These are phyloP conservation scores for Peronospora tabacina DNA, from an alignment of 352 stramenopile species.

Conservation along the genomic window DNA sequence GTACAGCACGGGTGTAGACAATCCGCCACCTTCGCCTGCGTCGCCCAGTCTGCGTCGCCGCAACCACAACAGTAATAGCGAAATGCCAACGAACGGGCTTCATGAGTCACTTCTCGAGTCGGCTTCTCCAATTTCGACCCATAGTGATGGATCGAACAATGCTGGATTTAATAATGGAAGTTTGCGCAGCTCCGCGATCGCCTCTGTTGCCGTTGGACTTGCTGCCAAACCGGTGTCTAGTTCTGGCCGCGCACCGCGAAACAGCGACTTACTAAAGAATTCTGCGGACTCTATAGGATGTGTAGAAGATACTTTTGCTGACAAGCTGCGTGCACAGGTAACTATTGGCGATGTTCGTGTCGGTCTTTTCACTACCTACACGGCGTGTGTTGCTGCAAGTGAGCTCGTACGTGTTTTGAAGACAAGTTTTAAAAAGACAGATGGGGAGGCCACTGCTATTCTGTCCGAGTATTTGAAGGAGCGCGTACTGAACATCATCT, in stretches of 20 bases:
- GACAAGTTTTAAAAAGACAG: constrained; percentile 49
- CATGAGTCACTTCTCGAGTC: constrained; percentile 25
- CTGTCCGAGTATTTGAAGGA: constrained; percentile 39
- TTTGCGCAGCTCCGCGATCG: constrained; percentile 53
- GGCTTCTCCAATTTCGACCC: constrained; percentile 35
- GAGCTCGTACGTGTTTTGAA: constrained; percentile 46
- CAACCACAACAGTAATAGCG: constrained; percentile 43
- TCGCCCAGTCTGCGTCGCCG: constrained; percentile 39
- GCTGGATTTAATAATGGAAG: constrained; percentile 33
- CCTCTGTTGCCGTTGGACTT: constrained; percentile 43
- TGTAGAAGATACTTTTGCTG: constrained; percentile 54
- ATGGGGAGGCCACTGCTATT: constrained; percentile 35
- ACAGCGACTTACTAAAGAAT: constrained; percentile 36
- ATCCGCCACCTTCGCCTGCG: constrained; percentile 28
- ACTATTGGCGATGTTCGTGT: constrained; percentile 51
- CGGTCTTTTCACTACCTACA: constrained; percentile 69
- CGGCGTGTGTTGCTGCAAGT: constrained; percentile 44
- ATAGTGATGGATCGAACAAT: constrained; percentile 41
- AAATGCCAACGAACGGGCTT: constrained; percentile 27
- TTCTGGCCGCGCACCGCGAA: constrained; percentile 28
- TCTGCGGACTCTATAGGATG: constrained; percentile 27
- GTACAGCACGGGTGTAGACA: constrained; percentile 38
- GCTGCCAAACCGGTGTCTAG: constrained; percentile 34
- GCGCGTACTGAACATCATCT: constrained; percentile 46
- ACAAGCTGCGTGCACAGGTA: constrained; percentile 53